Evolutionary conservation across 805 yeast genomes (phyloP).

Genomic region (Danielia oregonensis): DNA sequence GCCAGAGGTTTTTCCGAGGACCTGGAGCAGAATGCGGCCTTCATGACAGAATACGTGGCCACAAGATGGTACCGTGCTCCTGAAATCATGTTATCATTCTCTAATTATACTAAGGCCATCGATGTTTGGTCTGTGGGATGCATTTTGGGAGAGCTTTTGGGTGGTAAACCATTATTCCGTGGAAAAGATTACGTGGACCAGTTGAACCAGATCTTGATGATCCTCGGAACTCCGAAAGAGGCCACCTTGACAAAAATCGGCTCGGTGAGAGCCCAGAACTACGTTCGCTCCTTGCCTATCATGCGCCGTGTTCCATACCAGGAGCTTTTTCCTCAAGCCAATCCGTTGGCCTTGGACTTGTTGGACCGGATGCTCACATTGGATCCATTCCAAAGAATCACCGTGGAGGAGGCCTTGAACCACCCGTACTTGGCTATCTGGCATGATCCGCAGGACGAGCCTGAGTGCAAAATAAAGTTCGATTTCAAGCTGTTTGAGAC

Average conservation of each 20-base stretch:
- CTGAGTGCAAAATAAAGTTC: constrained; percentile 73
- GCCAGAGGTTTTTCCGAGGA: constrained; percentile 87
- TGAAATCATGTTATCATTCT: constrained; percentile 91
- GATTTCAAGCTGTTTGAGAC: constrained; percentile 82
- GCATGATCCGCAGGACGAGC: constrained; percentile 76
- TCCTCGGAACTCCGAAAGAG: constrained; percentile 86
- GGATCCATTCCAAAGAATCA: constrained; percentile 79
- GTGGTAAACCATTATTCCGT: constrained; percentile 87
- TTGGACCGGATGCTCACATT: constrained; percentile 72
- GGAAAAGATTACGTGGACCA: constrained; percentile 97
- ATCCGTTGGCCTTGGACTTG: constrained; percentile 76
- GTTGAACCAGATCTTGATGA: constrained; percentile 77
- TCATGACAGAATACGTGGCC: constrained; percentile 95
- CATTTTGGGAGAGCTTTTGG: constrained; percentile 87
- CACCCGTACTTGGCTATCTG: constrained; percentile 88
- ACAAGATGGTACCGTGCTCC: constrained; percentile 99
- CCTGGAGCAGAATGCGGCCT: constrained; percentile 86
- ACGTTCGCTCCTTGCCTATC: constrained; percentile 80
- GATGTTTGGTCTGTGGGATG: constrained; percentile 99
- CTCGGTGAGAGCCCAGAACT: constrained; percentile 85
- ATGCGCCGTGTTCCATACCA: constrained; percentile 76
- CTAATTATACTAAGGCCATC: constrained; percentile 92
- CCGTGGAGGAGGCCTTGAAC: constrained; percentile 81
- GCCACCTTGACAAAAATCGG: constrained; percentile 50
- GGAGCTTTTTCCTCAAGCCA: constrained; percentile 76